Evolutionary conservation across 495 filamentous ascomycete species (phyloP), one percentile per base, ranked within the genome.

Genomic region (Apiosordaria backusii): DNA sequence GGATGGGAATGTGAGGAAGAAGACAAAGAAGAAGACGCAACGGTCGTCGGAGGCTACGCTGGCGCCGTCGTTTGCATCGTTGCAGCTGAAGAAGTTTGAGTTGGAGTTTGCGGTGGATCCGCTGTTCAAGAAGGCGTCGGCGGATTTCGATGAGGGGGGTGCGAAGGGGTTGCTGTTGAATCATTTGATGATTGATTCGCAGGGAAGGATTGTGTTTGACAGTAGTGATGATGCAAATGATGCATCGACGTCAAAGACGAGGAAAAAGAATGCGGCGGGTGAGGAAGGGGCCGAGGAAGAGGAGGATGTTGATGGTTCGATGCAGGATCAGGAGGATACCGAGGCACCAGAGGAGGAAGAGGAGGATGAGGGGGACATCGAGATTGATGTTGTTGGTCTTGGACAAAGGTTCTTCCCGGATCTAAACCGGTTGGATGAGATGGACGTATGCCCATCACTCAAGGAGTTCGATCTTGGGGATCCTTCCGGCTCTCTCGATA

Each of bases 101-200:
- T 85, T 98, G 35, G 95, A 99, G 72, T 97, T 99, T 68, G 89
- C 92, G 1, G 95, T 99, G 24, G 95, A 99, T 71, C 95, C 95
- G 3, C 80, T 99, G 7, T 99, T 98, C 85, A 98, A 98, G 75
- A 99, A 99, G 72, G 96, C 93, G 0, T 93, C 93, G 3, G 95
- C 95, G 23, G 95, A 99, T 76, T 98, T 98, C 72, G 95, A 99
- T 72, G 95, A 99, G 80, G 95, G 95, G 24, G 95, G 95, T 60
- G 96, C 96, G 19, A 99, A 98, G 79, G 95, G 95, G 3, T 83
- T 99, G 40, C 81, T 99, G 22, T 82, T 99, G 19, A 99, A 99
- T 75, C 93, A 98, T 77, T 83, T 99, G 18, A 88, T 92, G 62
- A 98, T 99, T 66, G 95, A 99, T 78, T 83, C 87, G 5, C 84